Evolutionary conservation across 164 flowering plant genomes (phyloP), one percentile per base, ranked within the genome.

Genomic region (Sedum album): DNA sequence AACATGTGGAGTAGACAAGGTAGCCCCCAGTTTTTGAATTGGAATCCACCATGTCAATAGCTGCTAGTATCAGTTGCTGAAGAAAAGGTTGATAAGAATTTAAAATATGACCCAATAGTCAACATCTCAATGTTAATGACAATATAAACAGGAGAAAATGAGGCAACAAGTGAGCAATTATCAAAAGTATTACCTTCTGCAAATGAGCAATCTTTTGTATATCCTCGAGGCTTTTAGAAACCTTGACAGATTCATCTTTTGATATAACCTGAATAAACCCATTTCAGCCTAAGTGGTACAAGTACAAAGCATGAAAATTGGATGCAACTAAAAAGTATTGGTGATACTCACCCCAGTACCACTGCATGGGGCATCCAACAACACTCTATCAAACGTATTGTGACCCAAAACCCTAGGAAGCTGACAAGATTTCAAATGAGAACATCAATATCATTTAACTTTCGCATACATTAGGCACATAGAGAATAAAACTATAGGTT

Each of bases 361-460:
- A 73, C 97, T 95, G 82, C 99, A 95, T 57, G 99, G 99, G 17
- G 99, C 99, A 89, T 95, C 99, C 76, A 95, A 71, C 80, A 95
- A 73, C 42, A 92, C 94, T 71, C 99, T 83, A 76, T 95, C 99
- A 71, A 81, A 85, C 18, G 91, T 42, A 68, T 95, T 90, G 61
- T 69, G 65, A 61, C 99, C 99, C 80, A 95, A 72, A 68, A 85
- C 84, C 78, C 84, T 91, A 11, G 97, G 97, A 68, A 94, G 90
- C 97, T 89, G 83, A 67, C 72, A 39, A 65, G 6, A 64, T 1
- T 0, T 20, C n/a, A 36, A 63, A 63, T 11, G 9, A 21, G 30
- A 30, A 36, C 20, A 66, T 13, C 26, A 18, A 17, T 18, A 66
- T 28, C 9, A 23, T 35, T 15, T 17, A 6, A 35, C 8, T 15